These are phyloP conservation scores for Lepiota subincarnata DNA, from an alignment of 768 basidiomycete species.

Conservation along the genomic window DNA sequence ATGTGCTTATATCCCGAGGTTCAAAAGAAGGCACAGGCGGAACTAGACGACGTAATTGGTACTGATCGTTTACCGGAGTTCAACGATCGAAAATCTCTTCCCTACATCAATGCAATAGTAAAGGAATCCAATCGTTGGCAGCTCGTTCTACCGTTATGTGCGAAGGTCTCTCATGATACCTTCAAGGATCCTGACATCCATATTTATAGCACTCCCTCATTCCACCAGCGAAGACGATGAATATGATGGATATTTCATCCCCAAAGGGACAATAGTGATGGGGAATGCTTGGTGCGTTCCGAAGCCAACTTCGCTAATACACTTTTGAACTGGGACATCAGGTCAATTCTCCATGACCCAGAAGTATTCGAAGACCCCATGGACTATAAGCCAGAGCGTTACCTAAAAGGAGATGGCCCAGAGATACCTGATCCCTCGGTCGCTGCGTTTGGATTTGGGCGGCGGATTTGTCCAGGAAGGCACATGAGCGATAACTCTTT, in stretches of 20 bases:
- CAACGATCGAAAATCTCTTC: slow-evolving; percentile 26
- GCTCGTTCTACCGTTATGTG: slow-evolving; percentile 28
- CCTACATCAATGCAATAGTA: slow-evolving; percentile 31
- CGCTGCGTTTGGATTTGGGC: slow-evolving; percentile 25
- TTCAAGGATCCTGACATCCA: slow-evolving; percentile 18
- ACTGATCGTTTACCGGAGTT: slow-evolving; percentile 28
- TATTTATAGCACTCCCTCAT: background rate
- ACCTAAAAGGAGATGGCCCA: slow-evolving; percentile 22
- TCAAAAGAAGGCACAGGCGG: slow-evolving; percentile 30
- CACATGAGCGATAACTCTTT: slow-evolving; percentile 16
- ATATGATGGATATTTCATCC: slow-evolving; percentile 27
- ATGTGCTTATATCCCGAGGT: slow-evolving; percentile 32
- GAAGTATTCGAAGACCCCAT: slow-evolving; percentile 20
- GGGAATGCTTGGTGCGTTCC: slow-evolving; percentile 24
- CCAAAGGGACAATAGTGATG: slow-evolving; percentile 29
- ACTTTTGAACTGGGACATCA: background rate
- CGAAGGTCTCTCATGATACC: slow-evolving; percentile 13
- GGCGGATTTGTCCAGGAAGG: slow-evolving; percentile 22
- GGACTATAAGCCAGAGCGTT: slow-evolving; percentile 25
- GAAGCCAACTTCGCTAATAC: no score
- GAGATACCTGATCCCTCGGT: slow-evolving; percentile 18
- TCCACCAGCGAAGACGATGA: slow-evolving; percentile 3
- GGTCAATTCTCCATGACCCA: slow-evolving; percentile 25
- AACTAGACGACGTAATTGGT: slow-evolving; percentile 33
- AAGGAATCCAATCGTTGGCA: slow-evolving; percentile 34